Evolutionary conservation across 352 stramenopile genomes (phyloP).

Genomic region (Pythium sp.): DNA sequence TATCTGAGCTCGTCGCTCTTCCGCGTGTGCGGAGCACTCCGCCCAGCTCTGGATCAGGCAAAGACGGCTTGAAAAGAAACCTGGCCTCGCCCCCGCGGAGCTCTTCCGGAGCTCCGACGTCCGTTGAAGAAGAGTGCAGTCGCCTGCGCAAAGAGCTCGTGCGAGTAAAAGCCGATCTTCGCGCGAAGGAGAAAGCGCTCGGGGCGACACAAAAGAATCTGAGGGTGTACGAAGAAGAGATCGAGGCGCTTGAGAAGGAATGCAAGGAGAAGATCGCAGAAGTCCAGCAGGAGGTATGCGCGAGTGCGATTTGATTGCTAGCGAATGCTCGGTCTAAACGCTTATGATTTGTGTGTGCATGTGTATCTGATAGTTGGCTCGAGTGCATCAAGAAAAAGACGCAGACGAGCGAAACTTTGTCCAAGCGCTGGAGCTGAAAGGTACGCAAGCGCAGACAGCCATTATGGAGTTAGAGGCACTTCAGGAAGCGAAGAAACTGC

Average conservation of each 20-base stretch:
- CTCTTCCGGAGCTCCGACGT: constrained; percentile 11
- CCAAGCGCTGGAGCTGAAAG: constrained; percentile 71
- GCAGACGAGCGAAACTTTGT: constrained; percentile 72
- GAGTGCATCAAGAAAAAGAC: constrained; percentile 58
- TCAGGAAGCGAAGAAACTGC: constrained; percentile 31
- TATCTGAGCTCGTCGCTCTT: neutral
- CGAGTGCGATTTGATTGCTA: neutral
- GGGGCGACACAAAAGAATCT: constrained; percentile 53
- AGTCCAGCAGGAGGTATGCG: constrained; percentile 49
- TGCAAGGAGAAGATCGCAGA: constrained; percentile 69
- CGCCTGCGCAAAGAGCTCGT: constrained; percentile 55
- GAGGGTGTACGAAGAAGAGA: constrained; percentile 69
- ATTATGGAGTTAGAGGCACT: constrained; percentile 40
- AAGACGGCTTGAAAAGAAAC: constrained; percentile 24
- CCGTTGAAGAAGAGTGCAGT: constrained; percentile 26
- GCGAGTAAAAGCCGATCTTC: constrained; percentile 48
- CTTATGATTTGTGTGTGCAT: neutral
- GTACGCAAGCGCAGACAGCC: constrained; percentile 49
- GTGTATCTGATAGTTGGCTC: constrained; percentile 26
- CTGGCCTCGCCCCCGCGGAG: constrained; percentile 21
- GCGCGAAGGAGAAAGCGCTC: constrained; percentile 62
- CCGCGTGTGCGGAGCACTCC: constrained; percentile 15
- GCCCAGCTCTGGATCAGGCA: constrained; percentile 30
- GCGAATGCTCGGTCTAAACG: neutral
- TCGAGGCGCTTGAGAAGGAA: constrained; percentile 71